phyloP scores from a whole-genome alignment of 305 asterid genomes.

The Galium porrigens region DNA sequence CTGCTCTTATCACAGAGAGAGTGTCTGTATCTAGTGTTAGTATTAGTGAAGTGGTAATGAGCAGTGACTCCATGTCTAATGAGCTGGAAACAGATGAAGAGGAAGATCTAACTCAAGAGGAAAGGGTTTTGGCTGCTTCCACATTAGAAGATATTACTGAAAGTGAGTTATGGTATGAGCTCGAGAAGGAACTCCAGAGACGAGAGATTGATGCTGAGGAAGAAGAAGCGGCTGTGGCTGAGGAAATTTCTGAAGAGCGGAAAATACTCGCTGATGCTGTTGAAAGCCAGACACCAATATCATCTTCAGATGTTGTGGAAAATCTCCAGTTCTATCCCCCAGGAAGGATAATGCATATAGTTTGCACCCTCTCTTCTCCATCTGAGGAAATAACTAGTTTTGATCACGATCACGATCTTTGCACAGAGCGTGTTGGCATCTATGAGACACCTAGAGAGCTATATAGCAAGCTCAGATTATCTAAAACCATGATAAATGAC shows the following conservation, averaged over 20 bases:
- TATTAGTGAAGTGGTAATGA: constrained; percentile 24
- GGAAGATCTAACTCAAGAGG: constrained; percentile 30
- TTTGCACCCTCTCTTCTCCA: constrained; percentile 32
- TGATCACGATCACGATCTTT: constrained; percentile 16
- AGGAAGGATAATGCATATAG: constrained; percentile 67
- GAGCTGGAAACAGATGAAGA: constrained; percentile 55
- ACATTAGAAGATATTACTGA: constrained; percentile 39
- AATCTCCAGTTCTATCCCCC: constrained; percentile 63
- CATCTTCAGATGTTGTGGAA: constrained; percentile 51
- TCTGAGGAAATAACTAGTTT: constrained; percentile 21
- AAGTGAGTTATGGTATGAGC: constrained; percentile 72
- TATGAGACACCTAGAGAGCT: constrained; percentile 61
- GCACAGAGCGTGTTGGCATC: constrained; percentile 47
- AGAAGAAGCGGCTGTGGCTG: constrained; percentile 45
- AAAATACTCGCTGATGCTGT: constrained; percentile 41
- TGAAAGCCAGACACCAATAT: constrained; percentile 44
- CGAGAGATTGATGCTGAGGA: constrained; percentile 32
- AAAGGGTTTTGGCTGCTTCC: constrained; percentile 30
- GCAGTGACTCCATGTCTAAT: constrained; percentile 23
- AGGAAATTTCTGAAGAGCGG: constrained; percentile 67
- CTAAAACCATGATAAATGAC: constrained; percentile 78
- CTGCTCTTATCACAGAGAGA: constrained; percentile 37
- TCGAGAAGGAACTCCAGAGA: constrained; percentile 60
- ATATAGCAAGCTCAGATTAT: constrained; percentile 65
- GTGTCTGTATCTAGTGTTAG: constrained; percentile 31